These are phyloP conservation scores for Chenopodium album DNA, from an alignment of 148 eudicot genomes.

Conservation along the genomic window DNA sequence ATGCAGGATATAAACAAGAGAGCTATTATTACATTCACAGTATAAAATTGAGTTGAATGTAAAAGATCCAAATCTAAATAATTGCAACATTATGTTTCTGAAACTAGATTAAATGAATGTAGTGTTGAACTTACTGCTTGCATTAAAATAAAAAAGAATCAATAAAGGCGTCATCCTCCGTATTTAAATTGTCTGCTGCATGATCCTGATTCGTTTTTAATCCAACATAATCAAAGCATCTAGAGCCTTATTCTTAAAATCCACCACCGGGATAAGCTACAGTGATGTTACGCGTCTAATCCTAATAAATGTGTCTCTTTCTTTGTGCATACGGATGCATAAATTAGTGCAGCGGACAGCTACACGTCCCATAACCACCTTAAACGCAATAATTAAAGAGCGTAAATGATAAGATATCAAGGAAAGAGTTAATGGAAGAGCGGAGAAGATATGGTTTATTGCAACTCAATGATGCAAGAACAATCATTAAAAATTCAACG, in stretches of 20 bases:
- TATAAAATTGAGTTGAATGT: background rate
- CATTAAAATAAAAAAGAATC: conserved; percentile 14
- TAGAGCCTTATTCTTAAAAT: background rate
- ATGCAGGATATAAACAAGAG: background rate
- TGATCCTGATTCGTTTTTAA: background rate
- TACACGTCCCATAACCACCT: background rate
- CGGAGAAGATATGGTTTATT: background rate
- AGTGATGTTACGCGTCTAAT: background rate
- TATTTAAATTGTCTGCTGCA: background rate
- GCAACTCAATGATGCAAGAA: background rate
- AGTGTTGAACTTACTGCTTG: conserved; percentile 2
- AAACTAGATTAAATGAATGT: background rate
- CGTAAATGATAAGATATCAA: background rate
- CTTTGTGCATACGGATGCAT: background rate
- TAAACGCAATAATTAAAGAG: background rate
- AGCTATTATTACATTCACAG: background rate
- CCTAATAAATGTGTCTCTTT: background rate
- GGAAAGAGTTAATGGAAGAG: background rate
- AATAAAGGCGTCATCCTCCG: conserved; percentile 8
- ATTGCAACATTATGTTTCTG: background rate
- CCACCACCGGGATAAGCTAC: background rate
- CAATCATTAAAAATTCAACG: background rate
- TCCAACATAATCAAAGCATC: conserved; percentile 1
- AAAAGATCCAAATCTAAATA: background rate
- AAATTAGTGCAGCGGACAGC: background rate